Conservation (phyloP, 805 yeast genomes). For the Lipomyces japonicus region DNA sequence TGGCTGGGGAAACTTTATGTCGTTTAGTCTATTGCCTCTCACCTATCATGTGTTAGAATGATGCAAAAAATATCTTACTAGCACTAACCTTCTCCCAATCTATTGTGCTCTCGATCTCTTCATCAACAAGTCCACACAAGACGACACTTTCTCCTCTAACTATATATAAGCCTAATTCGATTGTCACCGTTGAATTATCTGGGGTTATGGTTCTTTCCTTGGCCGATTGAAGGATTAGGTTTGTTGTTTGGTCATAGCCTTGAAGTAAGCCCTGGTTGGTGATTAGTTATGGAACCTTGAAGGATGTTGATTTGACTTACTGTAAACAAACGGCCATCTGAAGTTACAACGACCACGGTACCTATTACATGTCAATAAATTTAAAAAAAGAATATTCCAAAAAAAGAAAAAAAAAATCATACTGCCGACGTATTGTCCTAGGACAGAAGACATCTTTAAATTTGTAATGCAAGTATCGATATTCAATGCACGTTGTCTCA, state of each 20-base stretch:
- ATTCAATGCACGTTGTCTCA: no score
- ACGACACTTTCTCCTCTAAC: slow-evolving; percentile 33
- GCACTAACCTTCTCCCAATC: slow-evolving; percentile 31
- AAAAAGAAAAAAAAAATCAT: not conserved
- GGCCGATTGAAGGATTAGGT: slow-evolving; percentile 26
- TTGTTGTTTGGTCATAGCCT: slow-evolving; percentile 33
- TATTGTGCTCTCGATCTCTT: slow-evolving; percentile 26
- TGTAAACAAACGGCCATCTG: slow-evolving; percentile 32
- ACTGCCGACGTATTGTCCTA: slow-evolving; percentile 17
- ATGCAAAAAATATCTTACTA: not conserved
- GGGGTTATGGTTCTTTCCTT: slow-evolving; percentile 29
- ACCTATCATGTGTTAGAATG: slow-evolving; percentile 10
- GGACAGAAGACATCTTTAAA: slow-evolving; percentile 14
- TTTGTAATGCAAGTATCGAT: not conserved
- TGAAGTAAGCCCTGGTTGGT: slow-evolving; percentile 28
- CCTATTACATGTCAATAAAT: slow-evolving; percentile 16
- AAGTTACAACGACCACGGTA: slow-evolving; percentile 29
- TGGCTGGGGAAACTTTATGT: slow-evolving; percentile 9
- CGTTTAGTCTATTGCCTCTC: slow-evolving; percentile 18
- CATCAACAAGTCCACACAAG: slow-evolving; percentile 32
- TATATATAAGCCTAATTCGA: slow-evolving; percentile 30
- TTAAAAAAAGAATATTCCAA: not conserved
- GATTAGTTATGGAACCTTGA: not conserved
- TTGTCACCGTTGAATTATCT: slow-evolving; percentile 28
- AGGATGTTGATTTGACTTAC: slow-evolving; percentile 7